Evolutionary conservation across 345 rosid species (phyloP).

Genomic region (Alliaria petiolata): DNA sequence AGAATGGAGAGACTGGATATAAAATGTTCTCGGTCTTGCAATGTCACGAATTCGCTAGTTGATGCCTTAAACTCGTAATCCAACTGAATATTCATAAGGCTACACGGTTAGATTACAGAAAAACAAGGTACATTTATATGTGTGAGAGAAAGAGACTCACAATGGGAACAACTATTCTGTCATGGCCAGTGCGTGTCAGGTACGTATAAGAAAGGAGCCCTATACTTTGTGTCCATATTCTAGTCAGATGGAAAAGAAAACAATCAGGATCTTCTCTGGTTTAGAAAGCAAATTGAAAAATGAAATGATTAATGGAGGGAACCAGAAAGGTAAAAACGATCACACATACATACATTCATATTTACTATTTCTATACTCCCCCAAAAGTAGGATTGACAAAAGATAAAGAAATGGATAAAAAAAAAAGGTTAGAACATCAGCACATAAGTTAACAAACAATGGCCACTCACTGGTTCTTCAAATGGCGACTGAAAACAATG

Average conservation of each 20-base stretch:
- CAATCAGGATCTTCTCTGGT: conserved; percentile 5
- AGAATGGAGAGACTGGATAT: conserved; percentile 63
- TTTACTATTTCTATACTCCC: not conserved
- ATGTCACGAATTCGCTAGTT: conserved; percentile 37
- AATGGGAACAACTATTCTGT: conserved; percentile 95
- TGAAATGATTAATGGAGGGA: not conserved
- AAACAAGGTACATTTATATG: not conserved
- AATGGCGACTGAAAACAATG: conserved; percentile 78
- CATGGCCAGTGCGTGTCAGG: conserved; percentile 63
- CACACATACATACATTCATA: not conserved
- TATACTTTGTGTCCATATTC: conserved; percentile 68
- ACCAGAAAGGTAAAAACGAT: not conserved
- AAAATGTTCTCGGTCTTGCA: conserved; percentile 57
- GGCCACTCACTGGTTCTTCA: conserved; percentile 53
- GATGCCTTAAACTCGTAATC: conserved; percentile 57
- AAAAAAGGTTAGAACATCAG: not conserved
- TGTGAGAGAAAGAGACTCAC: conserved; percentile 42
- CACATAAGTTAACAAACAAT: not conserved
- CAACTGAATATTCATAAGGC: conserved; percentile 46
- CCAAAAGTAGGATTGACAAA: not conserved
- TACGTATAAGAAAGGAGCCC: conserved; percentile 92
- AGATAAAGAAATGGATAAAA: not conserved
- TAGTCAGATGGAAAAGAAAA: conserved; percentile 30
- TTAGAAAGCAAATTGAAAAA: not conserved
- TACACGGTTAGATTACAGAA: not conserved